These are phyloP conservation scores for Fusarium sp. DNA, from an alignment of 2,329 filamentous ascomycete species.

Conservation along the genomic window DNA sequence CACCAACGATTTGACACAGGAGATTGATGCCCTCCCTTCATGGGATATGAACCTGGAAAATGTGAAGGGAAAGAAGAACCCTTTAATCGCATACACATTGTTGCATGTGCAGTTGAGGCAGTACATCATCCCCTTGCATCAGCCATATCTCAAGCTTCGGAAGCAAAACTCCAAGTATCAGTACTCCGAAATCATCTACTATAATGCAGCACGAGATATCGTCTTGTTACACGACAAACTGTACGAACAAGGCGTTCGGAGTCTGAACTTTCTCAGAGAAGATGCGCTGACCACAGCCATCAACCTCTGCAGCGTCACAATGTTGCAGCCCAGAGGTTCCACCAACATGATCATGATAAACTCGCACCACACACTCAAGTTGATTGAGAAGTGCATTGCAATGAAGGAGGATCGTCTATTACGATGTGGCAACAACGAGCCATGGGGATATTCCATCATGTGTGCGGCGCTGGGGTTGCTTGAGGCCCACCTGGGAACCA, in stretches of 20 bases:
- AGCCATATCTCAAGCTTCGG: conserved; percentile 69
- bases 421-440: conserved; percentile 72
- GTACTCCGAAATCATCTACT: conserved; percentile 72
- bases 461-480: conserved; percentile 69
- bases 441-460: conserved; percentile 73
- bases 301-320: conserved; percentile 70
- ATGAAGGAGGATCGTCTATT: conserved; percentile 72
- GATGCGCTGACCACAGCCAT: conserved; percentile 70
- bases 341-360: conserved; percentile 73
- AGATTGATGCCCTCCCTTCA: conserved; percentile 69
- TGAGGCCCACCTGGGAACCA: conserved; percentile 69
- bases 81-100: conserved; percentile 69
- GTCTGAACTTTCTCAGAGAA: conserved; percentile 70
- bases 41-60: conserved; percentile 60
- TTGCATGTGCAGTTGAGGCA: conserved; percentile 71
- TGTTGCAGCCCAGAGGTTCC: conserved; percentile 69
- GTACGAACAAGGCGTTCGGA: conserved; percentile 68
- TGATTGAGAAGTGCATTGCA: conserved; percentile 70
- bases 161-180: conserved; percentile 71
- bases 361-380: conserved; percentile 68
- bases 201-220: conserved; percentile 71
- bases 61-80: conserved; percentile 60
- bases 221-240: conserved; percentile 72
- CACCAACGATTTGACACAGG: conserved; percentile 70
- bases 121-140: conserved; percentile 71